phyloP scores from a whole-genome alignment of 2,329 filamentous ascomycete genomes.

The Diaporthe velutina region DNA sequence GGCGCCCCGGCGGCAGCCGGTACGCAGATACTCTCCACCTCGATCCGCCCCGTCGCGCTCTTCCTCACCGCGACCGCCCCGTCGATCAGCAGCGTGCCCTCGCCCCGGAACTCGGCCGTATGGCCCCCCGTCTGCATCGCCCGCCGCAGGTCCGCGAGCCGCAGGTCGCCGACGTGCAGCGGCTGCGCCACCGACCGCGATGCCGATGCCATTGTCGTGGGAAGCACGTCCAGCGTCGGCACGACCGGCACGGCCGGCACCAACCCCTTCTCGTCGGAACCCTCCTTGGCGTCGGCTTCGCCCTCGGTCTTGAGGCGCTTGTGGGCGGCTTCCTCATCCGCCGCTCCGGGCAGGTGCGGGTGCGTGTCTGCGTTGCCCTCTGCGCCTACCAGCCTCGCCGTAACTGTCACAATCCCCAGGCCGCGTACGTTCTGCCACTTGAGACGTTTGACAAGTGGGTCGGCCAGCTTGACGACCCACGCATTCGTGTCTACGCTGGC shows the following conservation, averaged over 20 bases:
- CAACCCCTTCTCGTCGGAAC: slow-evolving; percentile 38
- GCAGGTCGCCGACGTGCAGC: slow-evolving; percentile 92
- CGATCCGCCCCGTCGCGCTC: slow-evolving; percentile 86
- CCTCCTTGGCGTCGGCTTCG: slow-evolving; percentile 47
- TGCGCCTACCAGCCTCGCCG: slow-evolving; percentile 71
- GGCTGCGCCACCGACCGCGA: slow-evolving; percentile 85
- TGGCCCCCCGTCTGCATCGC: slow-evolving; percentile 87
- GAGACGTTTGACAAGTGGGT: slow-evolving; percentile 84
- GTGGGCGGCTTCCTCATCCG: slow-evolving; percentile 61
- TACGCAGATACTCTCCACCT: slow-evolving; percentile 83
- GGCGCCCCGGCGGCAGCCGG: slow-evolving; percentile 57
- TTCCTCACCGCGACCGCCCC: slow-evolving; percentile 90
- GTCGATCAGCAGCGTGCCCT: slow-evolving; percentile 92
- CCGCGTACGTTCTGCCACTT: slow-evolving; percentile 96
- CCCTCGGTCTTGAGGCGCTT: slow-evolving; percentile 61
- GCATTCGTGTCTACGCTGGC: slow-evolving; percentile 98
- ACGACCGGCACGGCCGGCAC: slow-evolving; percentile 48
- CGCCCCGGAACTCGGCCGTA: slow-evolving; percentile 91
- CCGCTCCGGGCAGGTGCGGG: slow-evolving; percentile 47
- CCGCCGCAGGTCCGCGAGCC: slow-evolving; percentile 87
- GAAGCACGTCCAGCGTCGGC: slow-evolving; percentile 67
- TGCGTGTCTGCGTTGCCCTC: slow-evolving; percentile 56
- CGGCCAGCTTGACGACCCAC: slow-evolving; percentile 93
- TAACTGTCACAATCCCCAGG: slow-evolving; percentile 92
- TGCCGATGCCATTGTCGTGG: slow-evolving; percentile 74